Conservation (phyloP, 768 basidiomycete genomes). For the Hygrocybe punicea region DNA sequence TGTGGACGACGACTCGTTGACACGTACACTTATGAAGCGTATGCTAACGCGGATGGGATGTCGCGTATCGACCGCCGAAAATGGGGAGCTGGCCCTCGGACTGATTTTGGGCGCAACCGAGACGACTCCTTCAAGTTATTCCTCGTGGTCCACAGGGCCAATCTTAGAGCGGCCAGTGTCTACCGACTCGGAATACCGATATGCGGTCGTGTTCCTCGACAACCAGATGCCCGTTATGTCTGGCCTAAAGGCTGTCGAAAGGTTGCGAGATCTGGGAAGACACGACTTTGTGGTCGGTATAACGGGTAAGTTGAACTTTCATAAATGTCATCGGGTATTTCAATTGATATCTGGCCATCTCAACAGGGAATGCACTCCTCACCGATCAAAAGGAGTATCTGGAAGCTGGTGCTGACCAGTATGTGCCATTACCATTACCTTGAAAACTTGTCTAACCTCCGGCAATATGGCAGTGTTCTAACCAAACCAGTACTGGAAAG, state of each 20-base stretch:
- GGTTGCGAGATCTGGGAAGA: slow-evolving; percentile 61
- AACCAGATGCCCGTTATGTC: slow-evolving; percentile 86
- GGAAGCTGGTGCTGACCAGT: slow-evolving; percentile 57
- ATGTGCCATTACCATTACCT: slow-evolving; percentile 17
- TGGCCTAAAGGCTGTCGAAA: slow-evolving; percentile 64
- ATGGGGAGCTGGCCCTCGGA: slow-evolving; percentile 74
- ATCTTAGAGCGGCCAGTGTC: slow-evolving; percentile 35
- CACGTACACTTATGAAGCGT: slow-evolving; percentile 76
- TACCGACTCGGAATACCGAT: slow-evolving; percentile 31
- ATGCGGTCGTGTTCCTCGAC: slow-evolving; percentile 50
- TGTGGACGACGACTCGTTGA: slow-evolving; percentile 80
- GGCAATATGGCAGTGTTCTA: slow-evolving; percentile 42
- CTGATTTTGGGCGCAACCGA: slow-evolving; percentile 53
- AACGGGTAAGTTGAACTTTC: slow-evolving; percentile 47
- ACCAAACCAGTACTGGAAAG: slow-evolving; percentile 62
- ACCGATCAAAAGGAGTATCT: slow-evolving; percentile 47
- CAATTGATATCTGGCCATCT: slow-evolving; percentile 6
- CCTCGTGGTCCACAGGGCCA: slow-evolving; percentile 33
- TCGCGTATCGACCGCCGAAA: slow-evolving; percentile 74
- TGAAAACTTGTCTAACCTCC: background rate
- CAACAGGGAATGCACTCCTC: slow-evolving; percentile 51
- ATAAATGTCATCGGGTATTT: background rate
- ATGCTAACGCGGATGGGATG: slow-evolving; percentile 78
- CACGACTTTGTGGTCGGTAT: slow-evolving; percentile 80
- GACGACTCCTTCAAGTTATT: slow-evolving; percentile 41